A percentile compares a stretch with the other conserved stretches of the same genome.
Evolutionary conservation across 257 asterid species (phyloP).

Genomic region (Handroanthus guayacan): DNA sequence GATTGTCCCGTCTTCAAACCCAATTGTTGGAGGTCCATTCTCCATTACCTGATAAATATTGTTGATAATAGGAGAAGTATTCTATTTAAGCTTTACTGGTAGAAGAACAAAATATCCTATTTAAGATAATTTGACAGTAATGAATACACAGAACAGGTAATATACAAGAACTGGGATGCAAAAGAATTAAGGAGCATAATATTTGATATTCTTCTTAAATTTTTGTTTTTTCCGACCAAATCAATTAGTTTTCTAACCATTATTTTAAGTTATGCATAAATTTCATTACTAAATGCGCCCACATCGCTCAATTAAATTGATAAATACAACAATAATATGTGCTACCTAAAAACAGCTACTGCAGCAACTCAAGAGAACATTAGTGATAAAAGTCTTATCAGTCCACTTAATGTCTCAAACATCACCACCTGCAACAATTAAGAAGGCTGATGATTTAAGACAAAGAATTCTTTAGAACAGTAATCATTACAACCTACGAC

Average conservation of each 20-base stretch:
- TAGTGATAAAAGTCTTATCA: neutral
- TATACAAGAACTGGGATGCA: neutral
- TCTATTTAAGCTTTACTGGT: slow-evolving; percentile 27
- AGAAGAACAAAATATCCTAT: slow-evolving; percentile 21
- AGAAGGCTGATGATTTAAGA: neutral
- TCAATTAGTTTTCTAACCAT: neutral
- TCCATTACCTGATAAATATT: slow-evolving; percentile 68
- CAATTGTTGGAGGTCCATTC: slow-evolving; percentile 59
- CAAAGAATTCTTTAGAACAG: neutral
- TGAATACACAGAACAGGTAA: neutral
- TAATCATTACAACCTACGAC: neutral
- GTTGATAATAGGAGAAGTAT: slow-evolving; percentile 24
- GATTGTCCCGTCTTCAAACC: slow-evolving; percentile 66
- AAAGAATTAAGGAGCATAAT: neutral
- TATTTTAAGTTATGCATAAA: neutral
- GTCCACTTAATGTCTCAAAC: neutral
- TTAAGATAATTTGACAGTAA: slow-evolving; percentile 19
- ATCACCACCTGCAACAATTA: neutral
- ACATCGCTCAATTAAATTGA: neutral
- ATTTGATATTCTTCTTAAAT: neutral
- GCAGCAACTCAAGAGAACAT: neutral
- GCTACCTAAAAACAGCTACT: neutral
- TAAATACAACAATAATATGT: neutral
- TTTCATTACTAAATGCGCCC: neutral
- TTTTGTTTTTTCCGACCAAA: neutral